Base-by-base conservation (phyloP, 768 basidiomycete genomes). In the Leccinum broughii region DNA sequence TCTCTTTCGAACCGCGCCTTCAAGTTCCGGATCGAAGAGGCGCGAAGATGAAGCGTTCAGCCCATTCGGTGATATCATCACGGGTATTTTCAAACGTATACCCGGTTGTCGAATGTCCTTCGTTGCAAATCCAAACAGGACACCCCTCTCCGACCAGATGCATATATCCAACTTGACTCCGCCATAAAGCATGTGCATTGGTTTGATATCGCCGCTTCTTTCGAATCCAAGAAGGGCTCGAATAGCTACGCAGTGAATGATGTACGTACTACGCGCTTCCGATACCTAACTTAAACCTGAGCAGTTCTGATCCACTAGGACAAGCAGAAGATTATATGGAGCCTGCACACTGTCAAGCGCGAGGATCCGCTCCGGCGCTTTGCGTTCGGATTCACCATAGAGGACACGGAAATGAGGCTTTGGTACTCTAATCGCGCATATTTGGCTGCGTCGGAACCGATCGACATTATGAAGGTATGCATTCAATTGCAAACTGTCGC, bases 261-360 rank as follows among this genome's bases (percentile, higher is more conserved):
- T 44, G 41, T 44, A 20, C 41, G 41, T 44, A 17, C 39, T 44
- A 4, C 8, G 39, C 17, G 8, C 39, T 41, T 41, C 39, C 7
- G 4, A 41, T 17, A 41, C 39, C 17, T 44, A 20, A 49, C 14
- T 49, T 15, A 3, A 9, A 10, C 24, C 24, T 44, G 5, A 44
- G 4, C 13, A 22, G 13, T 48, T 48, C 20, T 22, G n/a, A 24
- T 49, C 4, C n/a, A 20, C 24, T 5, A 68, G 66, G 62, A 65
- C 20, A 34, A 60, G 46, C 3, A 1, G 20, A 66, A 75, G 62
- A 56, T 73, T 1, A 56, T 76, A 22, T 72, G 70, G 70, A 66
- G 61, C 50, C 48, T 72, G 20, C 62, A 67, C 26, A 22, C 1
- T 24, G 9, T 49, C 48, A 49, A 15, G 48, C 48, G 24, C 48